Evolutionary conservation across 176 grass and related monocot species (phyloP), one percentile per base, ranked within the genome.

Genomic region (Hordeum marinum): DNA sequence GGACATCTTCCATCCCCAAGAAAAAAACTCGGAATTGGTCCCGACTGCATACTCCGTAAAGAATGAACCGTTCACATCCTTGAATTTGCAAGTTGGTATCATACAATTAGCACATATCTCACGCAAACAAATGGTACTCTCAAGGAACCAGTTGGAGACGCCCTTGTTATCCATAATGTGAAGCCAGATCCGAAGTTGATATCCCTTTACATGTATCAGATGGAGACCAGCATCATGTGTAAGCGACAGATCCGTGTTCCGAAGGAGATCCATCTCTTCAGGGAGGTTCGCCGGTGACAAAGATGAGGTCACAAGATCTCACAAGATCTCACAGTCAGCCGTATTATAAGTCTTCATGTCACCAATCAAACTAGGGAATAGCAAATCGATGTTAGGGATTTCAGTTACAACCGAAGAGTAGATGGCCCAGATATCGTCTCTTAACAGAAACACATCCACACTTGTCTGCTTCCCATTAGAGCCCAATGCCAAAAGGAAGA

Each of bases 111-210:
- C 35, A 6, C 66, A 69, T 40, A 69, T 39, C 35, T 67, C 54
- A 70, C 1, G 50, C 52, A 79, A 48, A 15, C 8, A 24, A 79
- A 85, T 9, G 6, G 84, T 79, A 20, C 43, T 20, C 20, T 71
- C 52, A 25, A 85, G 12, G 36, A 25, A 20, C 84, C 76, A 85
- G 26, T 36, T 76, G 9, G 26, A 66, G 11, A 24, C 9, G 5
- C 65, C n/a, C 14, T 6, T 76, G 15, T 31, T 1, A 21, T 55
- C 5, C 57, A 1, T 55, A 21, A 6, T 20, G 26, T 48, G 76
- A 21, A 79, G 76, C 84, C 75, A 85, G 55, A 85, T 45, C 18
- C 5, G 21, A 61, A 85, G 50, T 32, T 85, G 50, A 5, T 32
- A 29, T 8, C 34, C 25, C 4, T 79, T 46, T 9, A 60, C 11